Base-by-base conservation (phyloP, 129 eudicot species). In the Centaurea solstitialis region DNA sequence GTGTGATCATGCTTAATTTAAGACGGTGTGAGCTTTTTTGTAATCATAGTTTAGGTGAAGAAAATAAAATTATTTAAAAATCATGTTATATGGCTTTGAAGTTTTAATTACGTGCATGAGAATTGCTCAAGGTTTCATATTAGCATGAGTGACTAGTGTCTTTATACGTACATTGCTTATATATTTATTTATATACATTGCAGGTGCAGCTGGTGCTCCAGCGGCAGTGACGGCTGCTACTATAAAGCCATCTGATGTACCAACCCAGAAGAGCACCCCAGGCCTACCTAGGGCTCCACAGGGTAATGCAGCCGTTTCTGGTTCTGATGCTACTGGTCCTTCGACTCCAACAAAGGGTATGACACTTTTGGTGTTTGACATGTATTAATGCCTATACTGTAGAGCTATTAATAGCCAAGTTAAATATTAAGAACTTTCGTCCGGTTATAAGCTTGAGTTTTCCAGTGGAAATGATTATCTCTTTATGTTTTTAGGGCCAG, bases 281-380 rank as follows among this genome's bases (percentile, higher is more conserved):
- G 85, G 88, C 74, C 80, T 85, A 71, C 93, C 97, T 26, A 89
- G 78, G 81, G 88, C 88, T 72, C 90, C 92, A 43, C 53, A 86
- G 9, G 67, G 90, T 65, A 86, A 87, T 73, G 61, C 76, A 35
- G 59, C 85, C 33, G 53, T 79, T n/a, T 39, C 81, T 53, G 69
- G 24, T 70, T 79, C 91, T 67, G 91, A 79, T n/a, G 30, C 85
- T 0, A 70, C 72, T 3, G 72, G 77, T 47, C 91, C 98, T 22
- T 61, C 87, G 26, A 85, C 93, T 67, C 94, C 97, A 30, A 81
- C 67, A 9, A 91, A 93, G 83, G 92, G 98, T 91, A 82, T 10
- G 22, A 2, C 28, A 40, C n/a, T n/a, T 21, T 43, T 43, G 53
- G 53, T 43, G 53, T 43, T 43, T 43, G 53, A 43, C 64, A 12